Percentiles rank a stretch among this genome's conserved stretches.
Conservation (phyloP, 768 basidiomycete genomes). For the Paxillus ammoniavirescens region DNA sequence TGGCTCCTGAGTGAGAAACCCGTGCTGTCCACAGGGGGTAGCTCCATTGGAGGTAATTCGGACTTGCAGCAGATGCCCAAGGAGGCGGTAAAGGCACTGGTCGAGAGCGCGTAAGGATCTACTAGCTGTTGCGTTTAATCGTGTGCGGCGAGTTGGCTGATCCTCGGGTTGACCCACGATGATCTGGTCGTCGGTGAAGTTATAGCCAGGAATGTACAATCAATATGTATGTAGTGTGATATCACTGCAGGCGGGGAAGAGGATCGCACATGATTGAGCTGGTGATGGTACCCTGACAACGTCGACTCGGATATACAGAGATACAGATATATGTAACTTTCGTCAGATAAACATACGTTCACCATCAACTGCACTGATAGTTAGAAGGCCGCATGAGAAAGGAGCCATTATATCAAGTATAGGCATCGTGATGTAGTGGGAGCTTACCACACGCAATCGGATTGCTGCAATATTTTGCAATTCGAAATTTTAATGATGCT, state of each 20-base stretch:
- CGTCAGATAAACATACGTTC: too few relatives aligned
- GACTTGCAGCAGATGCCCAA: constrained; percentile 10
- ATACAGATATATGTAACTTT: too few relatives aligned
- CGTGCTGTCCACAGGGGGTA: constrained; percentile 12
- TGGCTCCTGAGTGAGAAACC: not conserved
- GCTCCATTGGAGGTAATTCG: constrained; percentile 19
- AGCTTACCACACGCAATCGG: too few relatives aligned
- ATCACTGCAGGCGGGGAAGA: not conserved
- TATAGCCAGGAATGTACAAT: not conserved
- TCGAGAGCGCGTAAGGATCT: constrained; percentile 5
- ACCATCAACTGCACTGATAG: too few relatives aligned
- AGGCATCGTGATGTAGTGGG: too few relatives aligned
- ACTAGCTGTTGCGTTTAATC: not conserved
- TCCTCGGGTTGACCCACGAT: too few relatives aligned
- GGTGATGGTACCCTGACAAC: not conserved
- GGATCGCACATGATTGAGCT: not conserved
- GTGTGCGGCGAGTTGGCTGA: not conserved
- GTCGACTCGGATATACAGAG: too few relatives aligned
- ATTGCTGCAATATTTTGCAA: too few relatives aligned
- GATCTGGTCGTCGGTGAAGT: not conserved
- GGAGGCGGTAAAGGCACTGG: constrained; percentile 6
- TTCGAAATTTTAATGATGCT: too few relatives aligned
- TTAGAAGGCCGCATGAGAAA: too few relatives aligned
- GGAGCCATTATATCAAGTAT: too few relatives aligned
- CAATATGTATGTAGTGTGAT: not conserved